These are phyloP conservation scores for Lecanosticta acicola DNA, from an alignment of 2,329 filamentous ascomycete genomes.

Conservation along the genomic window DNA sequence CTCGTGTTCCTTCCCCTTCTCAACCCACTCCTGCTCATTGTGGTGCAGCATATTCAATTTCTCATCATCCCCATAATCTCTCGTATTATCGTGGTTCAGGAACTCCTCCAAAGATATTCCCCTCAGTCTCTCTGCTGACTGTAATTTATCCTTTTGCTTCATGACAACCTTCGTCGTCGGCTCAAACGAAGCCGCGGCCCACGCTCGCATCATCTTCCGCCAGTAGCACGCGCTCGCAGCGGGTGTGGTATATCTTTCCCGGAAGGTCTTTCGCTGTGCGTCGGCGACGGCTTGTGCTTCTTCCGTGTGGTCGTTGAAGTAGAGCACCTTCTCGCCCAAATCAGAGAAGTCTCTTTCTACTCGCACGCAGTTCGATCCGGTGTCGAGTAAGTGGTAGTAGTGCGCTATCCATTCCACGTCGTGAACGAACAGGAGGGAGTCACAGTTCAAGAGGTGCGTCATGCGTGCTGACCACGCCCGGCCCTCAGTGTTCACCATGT, in stretches of 20 bases:
- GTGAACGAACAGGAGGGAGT: slow-evolving; percentile 24
- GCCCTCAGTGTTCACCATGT: slow-evolving; percentile 29
- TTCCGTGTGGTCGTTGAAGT: slow-evolving; percentile 17
- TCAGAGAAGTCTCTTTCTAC: slow-evolving; percentile 23
- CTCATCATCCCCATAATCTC: slow-evolving; percentile 7
- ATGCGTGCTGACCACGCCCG: slow-evolving; percentile 25
- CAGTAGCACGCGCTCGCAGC: slow-evolving; percentile 31
- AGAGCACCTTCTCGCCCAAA: slow-evolving; percentile 22
- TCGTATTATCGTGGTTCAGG: slow-evolving; percentile 15
- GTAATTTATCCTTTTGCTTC: slow-evolving; percentile 11
- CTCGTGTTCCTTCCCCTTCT: neutral
- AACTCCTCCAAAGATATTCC: slow-evolving; percentile 24
- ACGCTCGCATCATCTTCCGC: slow-evolving; percentile 21
- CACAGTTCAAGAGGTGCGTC: slow-evolving; percentile 28
- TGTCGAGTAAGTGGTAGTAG: slow-evolving; percentile 24
- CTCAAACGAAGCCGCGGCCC: slow-evolving; percentile 21
- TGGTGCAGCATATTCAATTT: neutral
- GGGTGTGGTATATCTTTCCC: slow-evolving; percentile 24
- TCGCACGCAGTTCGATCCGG: slow-evolving; percentile 22
- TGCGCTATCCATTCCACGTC: slow-evolving; percentile 27
- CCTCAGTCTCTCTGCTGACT: slow-evolving; percentile 11
- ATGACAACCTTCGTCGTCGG: slow-evolving; percentile 11
- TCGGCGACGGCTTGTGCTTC: slow-evolving; percentile 21
- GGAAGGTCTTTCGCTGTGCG: slow-evolving; percentile 14
- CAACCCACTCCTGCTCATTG: neutral